phyloP scores from a whole-genome alignment of 257 asterid genomes.

The Solanum verrucosum region DNA sequence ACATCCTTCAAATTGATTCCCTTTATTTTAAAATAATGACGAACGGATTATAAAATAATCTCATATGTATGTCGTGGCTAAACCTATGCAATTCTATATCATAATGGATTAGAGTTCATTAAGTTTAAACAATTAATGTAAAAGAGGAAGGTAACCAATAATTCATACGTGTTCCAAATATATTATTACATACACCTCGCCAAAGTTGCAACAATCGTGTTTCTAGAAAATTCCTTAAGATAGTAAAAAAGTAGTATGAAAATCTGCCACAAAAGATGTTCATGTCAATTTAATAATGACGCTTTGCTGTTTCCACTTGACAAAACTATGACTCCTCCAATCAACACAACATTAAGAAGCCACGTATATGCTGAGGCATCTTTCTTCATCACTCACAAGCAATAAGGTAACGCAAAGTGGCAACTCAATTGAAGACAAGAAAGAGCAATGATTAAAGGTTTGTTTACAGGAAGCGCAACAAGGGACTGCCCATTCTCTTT shows the following conservation, averaged over 20 bases:
- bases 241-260: not conserved
- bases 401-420: not conserved
- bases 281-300: not conserved
- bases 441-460: not conserved
- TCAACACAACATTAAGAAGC: not conserved
- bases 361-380: slow-evolving; percentile 1
- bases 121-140: not conserved
- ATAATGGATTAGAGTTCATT: not conserved
- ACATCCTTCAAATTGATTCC: not conserved
- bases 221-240: not conserved
- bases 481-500: not conserved
- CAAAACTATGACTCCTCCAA: slow-evolving; percentile 9
- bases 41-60: not conserved
- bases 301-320: not conserved
- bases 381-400: not conserved
- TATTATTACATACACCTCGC: not conserved
- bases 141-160: not conserved
- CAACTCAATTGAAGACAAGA: not conserved
- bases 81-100: not conserved
- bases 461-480: not conserved
- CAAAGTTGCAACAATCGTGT: not conserved
- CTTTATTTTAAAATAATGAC: not conserved
- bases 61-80: not conserved
- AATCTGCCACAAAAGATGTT: not conserved
- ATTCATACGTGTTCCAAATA: not conserved